Percentiles rank a stretch among this genome's conserved stretches.
Conservation (phyloP, 768 basidiomycete genomes). For the Tylopilus cervinicoccineus region DNA sequence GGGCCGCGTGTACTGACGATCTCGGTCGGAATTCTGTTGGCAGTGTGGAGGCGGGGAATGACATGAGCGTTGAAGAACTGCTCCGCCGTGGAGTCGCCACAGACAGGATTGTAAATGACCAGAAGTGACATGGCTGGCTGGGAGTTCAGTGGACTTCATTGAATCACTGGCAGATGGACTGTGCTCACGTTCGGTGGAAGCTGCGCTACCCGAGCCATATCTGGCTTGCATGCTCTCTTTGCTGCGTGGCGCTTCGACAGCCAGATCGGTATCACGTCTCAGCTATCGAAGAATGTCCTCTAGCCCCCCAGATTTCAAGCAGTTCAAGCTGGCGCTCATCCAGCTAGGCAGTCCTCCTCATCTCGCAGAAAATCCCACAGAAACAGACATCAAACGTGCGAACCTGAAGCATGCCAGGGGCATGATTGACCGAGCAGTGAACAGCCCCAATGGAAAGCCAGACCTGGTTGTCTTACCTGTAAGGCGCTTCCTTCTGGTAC, state of each 20-base stretch:
- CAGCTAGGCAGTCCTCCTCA: slow-evolving; percentile 77
- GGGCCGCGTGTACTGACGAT: slow-evolving; percentile 47
- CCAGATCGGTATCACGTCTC: background rate
- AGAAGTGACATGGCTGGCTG: slow-evolving; percentile 43
- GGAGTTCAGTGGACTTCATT: background rate
- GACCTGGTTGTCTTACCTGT: slow-evolving; percentile 85
- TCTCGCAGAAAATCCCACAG: slow-evolving; percentile 20
- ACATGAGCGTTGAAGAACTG: slow-evolving; percentile 58
- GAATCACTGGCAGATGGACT: background rate
- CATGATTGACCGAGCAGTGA: slow-evolving; percentile 71
- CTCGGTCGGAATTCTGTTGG: slow-evolving; percentile 31
- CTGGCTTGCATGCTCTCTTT: slow-evolving; percentile 13
- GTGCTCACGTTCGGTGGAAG: slow-evolving; percentile 5
- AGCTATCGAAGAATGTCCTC: slow-evolving; percentile 25
- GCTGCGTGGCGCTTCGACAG: slow-evolving; percentile 7
- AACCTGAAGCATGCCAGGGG: slow-evolving; percentile 83
- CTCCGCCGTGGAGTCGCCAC: slow-evolving; percentile 55
- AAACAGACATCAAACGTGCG: slow-evolving; percentile 51
- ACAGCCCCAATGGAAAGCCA: slow-evolving; percentile 45
- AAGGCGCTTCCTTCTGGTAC: slow-evolving; percentile 21
- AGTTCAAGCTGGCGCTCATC: slow-evolving; percentile 84
- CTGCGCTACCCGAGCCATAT: background rate
- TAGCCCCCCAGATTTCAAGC: slow-evolving; percentile 45
- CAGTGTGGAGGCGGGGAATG: slow-evolving; percentile 51
- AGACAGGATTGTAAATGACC: slow-evolving; percentile 73